These are phyloP conservation scores for Rhizoclosmatium globosum DNA, from an alignment of 192 early-diverging fungal genomes.

Conservation along the genomic window DNA sequence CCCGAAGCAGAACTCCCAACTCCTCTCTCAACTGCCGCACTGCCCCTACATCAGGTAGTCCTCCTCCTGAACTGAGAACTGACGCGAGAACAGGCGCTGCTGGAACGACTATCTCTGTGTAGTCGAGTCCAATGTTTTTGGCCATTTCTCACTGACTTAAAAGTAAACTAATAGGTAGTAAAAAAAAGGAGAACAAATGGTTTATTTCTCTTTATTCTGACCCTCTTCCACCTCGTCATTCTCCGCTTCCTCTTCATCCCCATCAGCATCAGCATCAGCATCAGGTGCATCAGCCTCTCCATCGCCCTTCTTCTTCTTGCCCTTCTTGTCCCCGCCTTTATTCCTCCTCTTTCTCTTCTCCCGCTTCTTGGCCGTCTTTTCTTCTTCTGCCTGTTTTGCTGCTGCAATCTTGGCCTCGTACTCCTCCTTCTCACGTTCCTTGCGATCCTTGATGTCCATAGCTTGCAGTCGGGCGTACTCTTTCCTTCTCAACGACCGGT, in stretches of 20 bases:
- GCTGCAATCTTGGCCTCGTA: conserved; percentile 66
- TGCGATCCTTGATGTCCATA: conserved; percentile 76
- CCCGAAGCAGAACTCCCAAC: neutral
- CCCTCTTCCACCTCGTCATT: neutral
- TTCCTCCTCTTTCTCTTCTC: conserved; percentile 66
- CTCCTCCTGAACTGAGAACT: neutral
- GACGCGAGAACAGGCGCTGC: neutral
- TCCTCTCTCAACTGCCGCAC: conserved; percentile 16
- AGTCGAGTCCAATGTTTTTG: neutral
- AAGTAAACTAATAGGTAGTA: too few relatives aligned
- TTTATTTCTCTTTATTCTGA: too few relatives aligned
- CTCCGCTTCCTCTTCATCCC: neutral
- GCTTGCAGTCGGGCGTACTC: conserved; percentile 83
- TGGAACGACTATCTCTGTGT: neutral
- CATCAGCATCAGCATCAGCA: neutral
- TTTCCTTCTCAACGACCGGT: conserved; percentile 83
- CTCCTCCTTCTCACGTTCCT: conserved; percentile 69
- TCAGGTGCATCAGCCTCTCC: neutral
- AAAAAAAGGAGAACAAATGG: too few relatives aligned
- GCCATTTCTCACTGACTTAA: too few relatives aligned
- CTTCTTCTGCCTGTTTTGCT: conserved; percentile 73
- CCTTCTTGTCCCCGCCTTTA: neutral
- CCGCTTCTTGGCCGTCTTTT: conserved; percentile 87
- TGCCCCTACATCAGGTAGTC: neutral
- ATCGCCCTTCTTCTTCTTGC: conserved; percentile 10